Evolutionary conservation across 2,329 filamentous ascomycete genomes (phyloP), one percentile per base, ranked within the genome.

Genomic region (Claviceps sp.): DNA sequence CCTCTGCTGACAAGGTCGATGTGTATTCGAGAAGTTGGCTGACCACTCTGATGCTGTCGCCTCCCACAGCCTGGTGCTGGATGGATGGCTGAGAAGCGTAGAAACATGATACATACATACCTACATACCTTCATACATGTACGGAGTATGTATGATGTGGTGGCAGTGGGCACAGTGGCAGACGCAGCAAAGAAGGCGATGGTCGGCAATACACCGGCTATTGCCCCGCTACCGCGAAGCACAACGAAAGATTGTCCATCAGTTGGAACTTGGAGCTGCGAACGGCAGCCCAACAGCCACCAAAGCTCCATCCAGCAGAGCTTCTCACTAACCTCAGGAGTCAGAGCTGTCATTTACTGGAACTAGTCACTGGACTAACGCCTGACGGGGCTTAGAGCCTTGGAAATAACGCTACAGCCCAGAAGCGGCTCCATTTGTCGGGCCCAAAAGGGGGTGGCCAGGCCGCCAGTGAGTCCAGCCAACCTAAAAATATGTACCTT

Each of bases 391-490:
- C 29, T 34, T 11, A 11, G 29, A 34, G 29, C 29, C 29, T 34
- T 11, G 11, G 3, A 34, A 34, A 34, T 11, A 11, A 34, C 29
- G 9, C 29, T 34, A 34, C 29, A 34, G 29, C 29, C 26, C 26
- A 34, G 29, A 34, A 34, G 29, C 29, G 29, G 29, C 29, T 34
- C 29, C 29, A 11, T 34, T 34, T 34, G 43, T 53, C 50, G 39
- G 40, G 50, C 51, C 52, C 50, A 8, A 47, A 58, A 50, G 55
- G 51, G 51, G 55, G 52, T 62, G 64, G 62, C 54, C 61, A 58
- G 55, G 52, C 61, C 63, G 62, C 54, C 61, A 58, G 50, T 61
- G 62, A 60, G 59, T 50, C 26, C 17, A 43, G 29, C 29, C 29
- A 11, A 34, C 29, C 9, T 11, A 11, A 34, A 1, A n/a, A 1